phyloP scores from a whole-genome alignment of 768 basidiomycete species.

The Coprinellus micaceus region DNA sequence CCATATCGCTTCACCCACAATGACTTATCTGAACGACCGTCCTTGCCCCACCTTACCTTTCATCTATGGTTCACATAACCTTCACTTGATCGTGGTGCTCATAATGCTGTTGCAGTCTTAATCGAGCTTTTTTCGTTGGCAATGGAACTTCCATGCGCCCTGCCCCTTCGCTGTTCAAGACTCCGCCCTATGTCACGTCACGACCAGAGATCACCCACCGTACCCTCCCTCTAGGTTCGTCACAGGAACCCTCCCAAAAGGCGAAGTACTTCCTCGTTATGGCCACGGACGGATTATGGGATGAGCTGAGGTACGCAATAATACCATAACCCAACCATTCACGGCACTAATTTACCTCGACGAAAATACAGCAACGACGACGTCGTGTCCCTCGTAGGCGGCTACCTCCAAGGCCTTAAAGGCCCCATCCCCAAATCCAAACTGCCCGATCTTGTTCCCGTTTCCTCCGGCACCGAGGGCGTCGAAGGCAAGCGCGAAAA shows the following conservation, averaged over 20 bases:
- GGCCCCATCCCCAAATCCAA: constrained; percentile 59
- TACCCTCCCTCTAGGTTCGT: constrained; percentile 49
- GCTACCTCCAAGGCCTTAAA: constrained; percentile 69
- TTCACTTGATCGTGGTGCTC: background rate
- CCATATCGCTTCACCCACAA: background rate
- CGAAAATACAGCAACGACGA: constrained; percentile 64
- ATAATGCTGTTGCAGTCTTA: constrained; percentile 33
- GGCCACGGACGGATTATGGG: constrained; percentile 86
- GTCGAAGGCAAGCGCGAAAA: constrained; percentile 62
- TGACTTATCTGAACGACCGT: too few species aligned
- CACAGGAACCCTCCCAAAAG: constrained; percentile 23
- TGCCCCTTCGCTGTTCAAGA: constrained; percentile 63
- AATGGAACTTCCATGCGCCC: constrained; percentile 57
- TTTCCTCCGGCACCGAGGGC: constrained; percentile 47
- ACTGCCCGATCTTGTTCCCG: constrained; percentile 54
- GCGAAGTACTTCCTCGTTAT: constrained; percentile 76
- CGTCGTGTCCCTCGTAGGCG: constrained; percentile 82
- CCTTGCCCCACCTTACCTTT: background rate
- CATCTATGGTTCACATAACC: background rate
- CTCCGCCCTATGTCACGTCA: constrained; percentile 91
- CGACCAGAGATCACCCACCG: constrained; percentile 78
- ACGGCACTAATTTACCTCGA: background rate
- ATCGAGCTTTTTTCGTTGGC: constrained; percentile 63
- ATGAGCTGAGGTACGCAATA: constrained; percentile 45
- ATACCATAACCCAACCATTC: too few species aligned